Base-by-base conservation (phyloP, 176 grass and related monocot genomes). In the Musa acuminata region DNA sequence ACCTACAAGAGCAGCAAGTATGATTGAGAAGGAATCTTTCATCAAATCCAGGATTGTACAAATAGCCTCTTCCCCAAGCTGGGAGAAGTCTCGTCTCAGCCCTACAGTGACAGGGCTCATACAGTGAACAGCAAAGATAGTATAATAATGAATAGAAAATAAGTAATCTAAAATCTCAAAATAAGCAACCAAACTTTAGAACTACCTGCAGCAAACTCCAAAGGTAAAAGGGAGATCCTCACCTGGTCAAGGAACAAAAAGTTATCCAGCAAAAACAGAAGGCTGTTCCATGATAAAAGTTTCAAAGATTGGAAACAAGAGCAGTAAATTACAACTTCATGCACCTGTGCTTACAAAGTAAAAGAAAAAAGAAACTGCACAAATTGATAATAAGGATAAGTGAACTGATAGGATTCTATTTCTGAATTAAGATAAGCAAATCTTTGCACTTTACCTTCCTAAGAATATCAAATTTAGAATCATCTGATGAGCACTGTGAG, bases 141-240 rank as follows among this genome's bases (percentile, higher is more conserved):
- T 64, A 21, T 50, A 11, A 62, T 12, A 49, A 57, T 1, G 8
- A 74, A 58, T 19, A 62, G 25, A 21, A 62, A 75, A 13, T 52
- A 52, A 12, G n/a, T 5, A 26, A 53, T 11, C 11, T 29, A 66
- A 0, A 52, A 19, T 66, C 25, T 11, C 62, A n/a, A 79, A n/a
- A 55, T 78, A 50, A 80, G 62, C 22, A 9, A 2, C 74, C 35
- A 35, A 74, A 50, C 55, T 67, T 43, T 52, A 82, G 48, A 68
- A 62, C 60, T 87, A 91, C 89, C 83, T 85, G 78, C 72, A 1
- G 59, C 78, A 81, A 85, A 88, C 48, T 24, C 85, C 71, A 91
- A 85, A 53, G 89, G 89, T 68, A 91, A 76, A 83, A 91, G 89
- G 53, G 58, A 76, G 77, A 85, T 78, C 80, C 67, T 91, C 57